Percentiles rank a stretch among this genome's conserved stretches.
These are phyloP conservation scores for Aureobasidium uvarum DNA, from an alignment of 2,329 filamentous ascomycete genomes.

Conservation along the genomic window DNA sequence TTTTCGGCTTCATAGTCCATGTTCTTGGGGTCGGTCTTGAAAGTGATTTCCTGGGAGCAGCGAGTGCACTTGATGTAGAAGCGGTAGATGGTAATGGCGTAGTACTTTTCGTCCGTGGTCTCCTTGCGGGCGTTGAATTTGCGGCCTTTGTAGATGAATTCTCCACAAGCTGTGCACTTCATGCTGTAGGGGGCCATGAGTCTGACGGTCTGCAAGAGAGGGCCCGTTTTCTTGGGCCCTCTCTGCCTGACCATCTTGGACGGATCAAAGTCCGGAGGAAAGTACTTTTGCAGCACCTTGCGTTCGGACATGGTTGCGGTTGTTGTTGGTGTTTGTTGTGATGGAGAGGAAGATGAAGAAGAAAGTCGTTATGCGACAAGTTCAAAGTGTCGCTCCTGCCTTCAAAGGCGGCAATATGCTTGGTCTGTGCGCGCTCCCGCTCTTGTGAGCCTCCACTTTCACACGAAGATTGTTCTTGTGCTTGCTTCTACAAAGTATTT, in stretches of 20 bases:
- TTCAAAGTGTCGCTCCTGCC: not conserved
- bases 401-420: not conserved
- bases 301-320: conserved; percentile 71
- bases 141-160: conserved; percentile 78
- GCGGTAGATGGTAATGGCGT: conserved; percentile 79
- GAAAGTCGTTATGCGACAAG: not conserved
- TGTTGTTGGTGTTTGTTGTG: not conserved
- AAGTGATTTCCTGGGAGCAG: conserved; percentile 83
- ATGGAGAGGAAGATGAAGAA: not conserved
- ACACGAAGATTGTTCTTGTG: not conserved
- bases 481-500: too few relatives aligned
- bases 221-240: conserved; percentile 68
- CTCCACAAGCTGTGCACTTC: conserved; percentile 67
- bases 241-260: conserved; percentile 67
- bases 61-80: conserved; percentile 84
- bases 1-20: conserved; percentile 82
- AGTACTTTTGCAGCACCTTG: conserved; percentile 70
- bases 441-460: not conserved
- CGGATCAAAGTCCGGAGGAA: conserved; percentile 84
- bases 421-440: not conserved
- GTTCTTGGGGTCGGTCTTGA: conserved; percentile 92
- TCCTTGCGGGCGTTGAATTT: conserved; percentile 89
- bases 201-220: conserved; percentile 76
- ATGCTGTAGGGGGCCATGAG: conserved; percentile 87
- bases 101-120: conserved; percentile 85